Evolutionary conservation across 2,329 filamentous ascomycete species (phyloP).

Genomic region (Ascochyta rabiei): DNA sequence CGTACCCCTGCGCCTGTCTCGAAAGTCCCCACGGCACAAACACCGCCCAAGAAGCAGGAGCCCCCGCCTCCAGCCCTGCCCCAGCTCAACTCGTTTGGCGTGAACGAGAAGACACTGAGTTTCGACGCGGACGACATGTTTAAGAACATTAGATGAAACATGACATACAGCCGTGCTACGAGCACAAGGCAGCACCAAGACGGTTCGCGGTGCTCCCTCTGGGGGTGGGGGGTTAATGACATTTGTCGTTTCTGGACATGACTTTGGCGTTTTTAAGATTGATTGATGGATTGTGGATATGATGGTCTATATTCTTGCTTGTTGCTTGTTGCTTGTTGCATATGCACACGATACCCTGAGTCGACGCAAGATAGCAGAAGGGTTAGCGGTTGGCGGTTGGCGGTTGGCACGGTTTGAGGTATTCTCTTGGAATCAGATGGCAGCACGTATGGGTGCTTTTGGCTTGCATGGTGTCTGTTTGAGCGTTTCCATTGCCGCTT

Average conservation of each 20-base stretch:
- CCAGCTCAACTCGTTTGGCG: conserved; percentile 45
- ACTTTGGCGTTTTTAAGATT: conserved; percentile 35
- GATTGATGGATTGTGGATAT: conserved; percentile 21
- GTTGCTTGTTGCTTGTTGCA: conserved; percentile 43
- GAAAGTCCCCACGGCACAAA: neutral
- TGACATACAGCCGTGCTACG: neutral
- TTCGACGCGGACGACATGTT: conserved; percentile 49
- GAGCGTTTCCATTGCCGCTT: conserved; percentile 31
- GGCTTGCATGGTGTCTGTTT: conserved; percentile 12
- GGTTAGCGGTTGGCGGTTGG: neutral
- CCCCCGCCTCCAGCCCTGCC: conserved; percentile 50
- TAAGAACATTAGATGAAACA: conserved; percentile 47
- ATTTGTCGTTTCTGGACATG: conserved; percentile 35
- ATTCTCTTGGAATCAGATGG: conserved; percentile 20
- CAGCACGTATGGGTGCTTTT: conserved; percentile 18
- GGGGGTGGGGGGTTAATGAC: conserved; percentile 40
- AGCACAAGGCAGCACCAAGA: neutral
- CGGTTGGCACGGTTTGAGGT: conserved; percentile 21
- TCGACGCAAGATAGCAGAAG: conserved; percentile 35
- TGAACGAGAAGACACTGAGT: conserved; percentile 42
- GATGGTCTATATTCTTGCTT: conserved; percentile 38
- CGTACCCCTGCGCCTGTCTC: conserved; percentile 16
- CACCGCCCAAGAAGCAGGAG: conserved; percentile 36
- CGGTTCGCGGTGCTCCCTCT: conserved; percentile 36
- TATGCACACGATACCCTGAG: conserved; percentile 47